phyloP scores from a whole-genome alignment of 306 rosid genomes.

The Citrullus mucosospermus region DNA sequence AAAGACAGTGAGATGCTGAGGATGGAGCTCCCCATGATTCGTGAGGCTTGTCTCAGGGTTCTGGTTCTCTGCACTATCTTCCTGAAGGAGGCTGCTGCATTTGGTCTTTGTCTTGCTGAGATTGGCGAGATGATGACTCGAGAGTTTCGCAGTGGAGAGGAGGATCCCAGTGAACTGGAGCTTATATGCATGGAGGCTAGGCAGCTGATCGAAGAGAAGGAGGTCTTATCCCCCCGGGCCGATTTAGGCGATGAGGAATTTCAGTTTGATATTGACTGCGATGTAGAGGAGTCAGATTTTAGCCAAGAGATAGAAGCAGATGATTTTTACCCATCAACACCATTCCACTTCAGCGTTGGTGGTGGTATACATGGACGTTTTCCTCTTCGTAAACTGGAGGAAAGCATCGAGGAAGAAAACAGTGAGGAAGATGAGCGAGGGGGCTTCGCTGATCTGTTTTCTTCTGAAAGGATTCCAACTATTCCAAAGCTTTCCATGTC shows the following conservation, averaged over 20 bases:
- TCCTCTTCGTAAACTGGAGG: constrained; percentile 67
- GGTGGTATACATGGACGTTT: constrained; percentile 35
- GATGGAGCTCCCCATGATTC: constrained; percentile 85
- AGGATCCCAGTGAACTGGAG: constrained; percentile 95
- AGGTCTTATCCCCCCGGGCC: constrained; percentile 40
- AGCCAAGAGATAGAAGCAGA: constrained; percentile 20
- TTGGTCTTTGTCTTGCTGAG: constrained; percentile 82
- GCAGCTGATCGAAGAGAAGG: constrained; percentile 57
- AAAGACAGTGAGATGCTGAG: constrained; percentile 63
- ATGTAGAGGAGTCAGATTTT: constrained; percentile 32
- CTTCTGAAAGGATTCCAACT: constrained; percentile 23
- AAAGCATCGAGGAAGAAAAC: constrained; percentile 71
- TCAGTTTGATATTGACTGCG: constrained; percentile 61
- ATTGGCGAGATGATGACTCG: constrained; percentile 98
- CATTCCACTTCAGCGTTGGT: constrained; percentile 31
- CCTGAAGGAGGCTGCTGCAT: constrained; percentile 69
- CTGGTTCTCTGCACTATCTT: constrained; percentile 80
- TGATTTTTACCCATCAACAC: constrained; percentile 23
- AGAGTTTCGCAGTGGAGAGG: constrained; percentile 74
- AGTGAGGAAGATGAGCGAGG: constrained; percentile 36
- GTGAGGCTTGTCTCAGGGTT: constrained; percentile 89
- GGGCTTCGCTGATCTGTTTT: constrained; percentile 11
- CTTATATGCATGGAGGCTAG: constrained; percentile 77
- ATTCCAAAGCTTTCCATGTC: constrained; percentile 48
- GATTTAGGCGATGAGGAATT: constrained; percentile 41